Conservation (phyloP, 108 stramenopile species). For the Nannochloropsis granulata region DNA sequence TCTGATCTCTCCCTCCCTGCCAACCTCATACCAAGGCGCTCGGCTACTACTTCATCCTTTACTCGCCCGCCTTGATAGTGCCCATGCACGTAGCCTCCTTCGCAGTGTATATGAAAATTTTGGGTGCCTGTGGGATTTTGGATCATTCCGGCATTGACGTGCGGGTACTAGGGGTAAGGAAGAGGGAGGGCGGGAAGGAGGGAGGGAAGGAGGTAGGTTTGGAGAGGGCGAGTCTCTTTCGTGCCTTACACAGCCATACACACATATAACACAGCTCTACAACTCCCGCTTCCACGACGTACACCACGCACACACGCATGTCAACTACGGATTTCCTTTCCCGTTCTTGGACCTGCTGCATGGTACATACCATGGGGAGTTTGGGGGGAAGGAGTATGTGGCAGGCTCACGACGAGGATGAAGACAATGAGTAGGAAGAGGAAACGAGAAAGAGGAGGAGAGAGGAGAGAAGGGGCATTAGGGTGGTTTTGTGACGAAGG, state of each 20-base stretch:
- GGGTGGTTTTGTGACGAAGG: no score
- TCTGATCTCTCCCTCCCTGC: not conserved
- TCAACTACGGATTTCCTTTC: slow-evolving; percentile 33
- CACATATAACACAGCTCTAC: not conserved
- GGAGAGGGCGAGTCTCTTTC: not conserved
- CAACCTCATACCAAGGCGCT: slow-evolving; percentile 14
- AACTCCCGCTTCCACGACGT: slow-evolving; percentile 14
- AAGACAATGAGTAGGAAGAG: no score
- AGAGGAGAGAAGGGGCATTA: no score
- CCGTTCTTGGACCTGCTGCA: slow-evolving; percentile 30
- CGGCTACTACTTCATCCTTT: slow-evolving; percentile 29
- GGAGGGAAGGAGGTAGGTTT: not conserved
- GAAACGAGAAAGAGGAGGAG: no score
- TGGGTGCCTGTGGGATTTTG: slow-evolving; percentile 28
- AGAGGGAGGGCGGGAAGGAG: slow-evolving; percentile 2
- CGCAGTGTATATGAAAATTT: slow-evolving; percentile 10
- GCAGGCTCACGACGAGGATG: no score
- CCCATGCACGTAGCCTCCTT: slow-evolving; percentile 5
- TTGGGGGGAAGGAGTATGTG: not conserved
- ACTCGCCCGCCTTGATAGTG: slow-evolving; percentile 21
- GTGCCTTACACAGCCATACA: not conserved
- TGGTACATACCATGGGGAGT: slow-evolving; percentile 24
- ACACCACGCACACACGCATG: slow-evolving; percentile 23
- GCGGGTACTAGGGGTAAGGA: slow-evolving; percentile 16
- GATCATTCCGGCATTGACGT: slow-evolving; percentile 25